Evolutionary conservation across 1,284 basidiomycete genomes (phyloP).

Genomic region (Puccinia hordei): DNA sequence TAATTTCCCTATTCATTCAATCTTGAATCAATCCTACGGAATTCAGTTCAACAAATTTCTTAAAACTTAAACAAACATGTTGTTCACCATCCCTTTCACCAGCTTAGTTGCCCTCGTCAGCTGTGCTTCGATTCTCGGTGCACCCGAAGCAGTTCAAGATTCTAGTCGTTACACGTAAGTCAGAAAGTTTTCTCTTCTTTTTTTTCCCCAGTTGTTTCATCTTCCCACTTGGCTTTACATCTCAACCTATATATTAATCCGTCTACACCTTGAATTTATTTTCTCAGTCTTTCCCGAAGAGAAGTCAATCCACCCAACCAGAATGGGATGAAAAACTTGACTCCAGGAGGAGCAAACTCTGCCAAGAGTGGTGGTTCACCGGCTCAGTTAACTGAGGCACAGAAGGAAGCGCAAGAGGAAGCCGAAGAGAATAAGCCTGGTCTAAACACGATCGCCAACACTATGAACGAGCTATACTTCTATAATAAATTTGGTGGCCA

Average conservation of each 20-base stretch:
- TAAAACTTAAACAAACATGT: background rate
- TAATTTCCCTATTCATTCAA: background rate
- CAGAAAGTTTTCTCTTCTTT: background rate
- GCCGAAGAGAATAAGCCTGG: slow-evolving; percentile 33
- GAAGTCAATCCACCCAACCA: background rate
- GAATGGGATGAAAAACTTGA: slow-evolving; percentile 12
- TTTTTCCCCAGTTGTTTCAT: background rate
- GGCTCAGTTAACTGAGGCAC: background rate
- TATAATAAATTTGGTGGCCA: slow-evolving; percentile 20
- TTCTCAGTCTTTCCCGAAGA: slow-evolving; percentile 7
- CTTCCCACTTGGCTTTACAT: too few species aligned
- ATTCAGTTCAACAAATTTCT: too few species aligned
- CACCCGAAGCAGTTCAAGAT: background rate
- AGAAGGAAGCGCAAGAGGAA: slow-evolving; percentile 27
- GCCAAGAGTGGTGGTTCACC: background rate
- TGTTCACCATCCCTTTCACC: slow-evolving; percentile 19
- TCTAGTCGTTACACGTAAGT: background rate
- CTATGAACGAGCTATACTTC: slow-evolving; percentile 34
- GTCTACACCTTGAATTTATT: background rate
- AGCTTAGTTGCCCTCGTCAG: slow-evolving; percentile 17
- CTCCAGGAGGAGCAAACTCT: background rate
- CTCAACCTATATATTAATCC: background rate
- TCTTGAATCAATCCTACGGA: background rate
- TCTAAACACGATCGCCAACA: slow-evolving; percentile 29
- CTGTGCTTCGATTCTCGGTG: slow-evolving; percentile 13